Evolutionary conservation across 129 eudicot genomes (phyloP).

Genomic region (Smallanthus sonchifolius): DNA sequence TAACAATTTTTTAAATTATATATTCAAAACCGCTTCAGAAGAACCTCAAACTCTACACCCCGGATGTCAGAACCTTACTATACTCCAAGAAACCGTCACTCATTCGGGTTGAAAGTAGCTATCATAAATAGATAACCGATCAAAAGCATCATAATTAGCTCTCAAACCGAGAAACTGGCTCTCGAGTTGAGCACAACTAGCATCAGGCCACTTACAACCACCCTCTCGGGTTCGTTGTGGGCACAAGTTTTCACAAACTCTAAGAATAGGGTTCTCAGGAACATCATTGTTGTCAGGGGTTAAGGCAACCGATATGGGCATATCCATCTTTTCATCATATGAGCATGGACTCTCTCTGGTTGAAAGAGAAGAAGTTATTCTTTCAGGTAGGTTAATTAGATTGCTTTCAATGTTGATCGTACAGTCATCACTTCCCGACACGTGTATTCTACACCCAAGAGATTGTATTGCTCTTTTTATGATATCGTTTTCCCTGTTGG

Average conservation of each 20-base stretch:
- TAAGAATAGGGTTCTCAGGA: constrained; percentile 42
- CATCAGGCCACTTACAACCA: constrained; percentile 88
- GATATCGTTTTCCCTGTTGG: constrained; percentile 65
- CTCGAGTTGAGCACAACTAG: constrained; percentile 86
- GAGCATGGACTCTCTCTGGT: constrained; percentile 30
- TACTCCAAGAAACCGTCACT: background rate
- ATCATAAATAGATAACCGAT: constrained; percentile 76
- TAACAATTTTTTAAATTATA: background rate
- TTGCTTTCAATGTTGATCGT: constrained; percentile 67
- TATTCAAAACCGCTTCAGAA: constrained; percentile 12
- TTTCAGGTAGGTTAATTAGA: constrained; percentile 42
- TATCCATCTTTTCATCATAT: constrained; percentile 51
- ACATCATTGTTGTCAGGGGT: constrained; percentile 29
- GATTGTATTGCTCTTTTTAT: constrained; percentile 85
- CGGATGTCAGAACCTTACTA: constrained; percentile 26
- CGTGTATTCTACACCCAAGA: constrained; percentile 71
- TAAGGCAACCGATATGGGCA: constrained; percentile 44
- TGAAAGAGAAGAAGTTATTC: constrained; percentile 38
- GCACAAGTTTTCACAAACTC: constrained; percentile 77
- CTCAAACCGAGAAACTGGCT: constrained; percentile 86
- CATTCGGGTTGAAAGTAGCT: constrained; percentile 74
- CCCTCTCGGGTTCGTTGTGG: constrained; percentile 74
- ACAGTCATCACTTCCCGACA: constrained; percentile 69
- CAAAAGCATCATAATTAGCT: constrained; percentile 92
- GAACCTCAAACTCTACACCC: constrained; percentile 28